Evolutionary conservation across 1,139 yeast species (phyloP), one percentile per base, ranked within the genome.

Genomic region (Debaryomyces nepalensis): DNA sequence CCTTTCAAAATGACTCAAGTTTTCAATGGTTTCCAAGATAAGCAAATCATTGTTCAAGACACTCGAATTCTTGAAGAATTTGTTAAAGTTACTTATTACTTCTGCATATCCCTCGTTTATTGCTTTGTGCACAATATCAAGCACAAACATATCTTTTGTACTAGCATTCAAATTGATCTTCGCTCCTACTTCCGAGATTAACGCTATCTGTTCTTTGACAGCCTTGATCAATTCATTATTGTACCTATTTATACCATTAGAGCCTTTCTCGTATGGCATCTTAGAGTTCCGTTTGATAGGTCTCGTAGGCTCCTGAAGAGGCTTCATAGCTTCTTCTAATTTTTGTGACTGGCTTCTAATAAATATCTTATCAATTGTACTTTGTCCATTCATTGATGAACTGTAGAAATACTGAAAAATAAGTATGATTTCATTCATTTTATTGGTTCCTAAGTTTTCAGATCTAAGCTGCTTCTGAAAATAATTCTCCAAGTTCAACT

Each of bases 221-320:
- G 75, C 71, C 5, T 73, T 72, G 27, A 72, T 58, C 9, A 84
- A 56, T 2, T 83, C 83, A 26, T 72, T 77, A 6, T 80, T 74
- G 55, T 81, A 86, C 33, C 65, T 62, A 26, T 68, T 68, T 33
- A 87, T 75, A 4, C 88, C 86, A 55, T 78, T 81, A 36, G 78
- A 69, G 2, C 87, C 87, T 53, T 74, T 78, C 52, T 84, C 87
- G 55, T 82, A 73, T 1, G 85, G 61, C 53, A 75, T 60, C 57
- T 57, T 62, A 7, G 65, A 64, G 30, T 67, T 63, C 20, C 76
- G 57, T 31, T 61, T 63, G 14, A 60, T 61, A 10, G 75, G 68
- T 46, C 70, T 64, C 23, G 84, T 69, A n/a, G 46, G 23, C 10
- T 26, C 40, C 9, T 44, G 71, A 12, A 61, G 47, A 2, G 61